Evolutionary conservation across 139 green algal genomes (phyloP), one percentile per base, ranked within the genome.

Genomic region (Picochlorum sp.): DNA sequence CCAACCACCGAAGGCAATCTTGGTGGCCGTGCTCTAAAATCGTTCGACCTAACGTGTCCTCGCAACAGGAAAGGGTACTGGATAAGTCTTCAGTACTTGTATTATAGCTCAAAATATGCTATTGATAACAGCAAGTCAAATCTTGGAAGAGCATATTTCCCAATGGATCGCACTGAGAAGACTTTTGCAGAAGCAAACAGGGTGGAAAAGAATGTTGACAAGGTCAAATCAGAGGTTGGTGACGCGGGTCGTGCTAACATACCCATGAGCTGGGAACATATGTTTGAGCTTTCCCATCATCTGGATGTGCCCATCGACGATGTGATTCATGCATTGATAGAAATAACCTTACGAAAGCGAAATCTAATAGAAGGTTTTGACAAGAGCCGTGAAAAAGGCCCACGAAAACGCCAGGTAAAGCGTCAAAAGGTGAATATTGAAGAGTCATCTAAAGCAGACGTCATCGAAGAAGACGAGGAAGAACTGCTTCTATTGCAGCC

Each of bases 1-100:
- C 34, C 34, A 41, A 13, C 7, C 8, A 41, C 34, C 3, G 8
- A 11, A 13, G 34, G 34, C 8, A 41, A 41, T 41, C 34, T 11
- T 41, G 34, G 8, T 41, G 34, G 8, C 34, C 8, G 34, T 41
- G 34, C 34, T 41, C 8, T 41, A 41, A 11, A 41, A 11, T 41
- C 34, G 6, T 41, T 41, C 2, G 34, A 41, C 34, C 34, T 41
- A 11, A 11, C 7, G 8, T 41, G 34, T 41, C 34, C 34, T 41
- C 34, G 34, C 8, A 7, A 9, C 2, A 41, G 34, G 34, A 41
- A 54, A 54, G 47, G 47, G 15, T 75, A 71, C 44, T 76, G 69
- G 62, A 21, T 13, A 18, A 26, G 10, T 11, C 26, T 63, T 31
- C 52, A 76, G 44, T 66, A 57, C n/a, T 18, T 49, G 63, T 38